Evolutionary conservation across 176 grass and related monocot species (phyloP), one percentile per base, ranked within the genome.

Genomic region (Avena sativa): DNA sequence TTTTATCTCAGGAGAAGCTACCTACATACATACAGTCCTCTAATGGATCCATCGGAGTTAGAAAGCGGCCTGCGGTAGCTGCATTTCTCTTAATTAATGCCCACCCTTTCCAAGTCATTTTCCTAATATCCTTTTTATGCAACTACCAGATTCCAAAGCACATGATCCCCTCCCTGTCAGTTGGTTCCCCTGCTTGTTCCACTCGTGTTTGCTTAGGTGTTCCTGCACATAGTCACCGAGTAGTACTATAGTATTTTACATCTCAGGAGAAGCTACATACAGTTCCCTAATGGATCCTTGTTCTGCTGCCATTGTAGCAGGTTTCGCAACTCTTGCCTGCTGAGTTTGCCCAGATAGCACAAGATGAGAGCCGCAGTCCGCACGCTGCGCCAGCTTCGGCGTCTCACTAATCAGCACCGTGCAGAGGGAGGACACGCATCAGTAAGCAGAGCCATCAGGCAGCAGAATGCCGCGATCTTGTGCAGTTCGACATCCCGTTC

Each of bases 331-430:
- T 47, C 36, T 5, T 83, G 0, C 40, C 76, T 25, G 49, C 40
- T 74, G 81, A 78, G 51, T 77, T 30, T 78, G 46, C 20, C 84
- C 64, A 75, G 57, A 76, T 71, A 81, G 25, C 12, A 49, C 68
- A 93, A 87, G 60, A 98, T 95, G 93, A 98, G 90, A 89, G 66
- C 78, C 62, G 81, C 88, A 65, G 79, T 56, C 87, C 85, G 72
- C 61, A 90, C 90, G 4, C 80, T 94, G n/a, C 89, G 85, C 10
- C 90, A 91, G 81, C 84, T 91, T 26, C 85, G 79, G 1, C 79
- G 25, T n/a, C 34, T 90, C 38, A 57, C 67, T n/a, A n/a, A n/a
- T 19, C 71, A 60, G 52, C 9, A 85, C 59, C 78, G 51, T 89
- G 73, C 61, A 59, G 73, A 62, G 44, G 55, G 84, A 21, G 55